Evolutionary conservation across 352 stramenopile species (phyloP).

Genomic region (Globisporangium cylindrosporum): DNA sequence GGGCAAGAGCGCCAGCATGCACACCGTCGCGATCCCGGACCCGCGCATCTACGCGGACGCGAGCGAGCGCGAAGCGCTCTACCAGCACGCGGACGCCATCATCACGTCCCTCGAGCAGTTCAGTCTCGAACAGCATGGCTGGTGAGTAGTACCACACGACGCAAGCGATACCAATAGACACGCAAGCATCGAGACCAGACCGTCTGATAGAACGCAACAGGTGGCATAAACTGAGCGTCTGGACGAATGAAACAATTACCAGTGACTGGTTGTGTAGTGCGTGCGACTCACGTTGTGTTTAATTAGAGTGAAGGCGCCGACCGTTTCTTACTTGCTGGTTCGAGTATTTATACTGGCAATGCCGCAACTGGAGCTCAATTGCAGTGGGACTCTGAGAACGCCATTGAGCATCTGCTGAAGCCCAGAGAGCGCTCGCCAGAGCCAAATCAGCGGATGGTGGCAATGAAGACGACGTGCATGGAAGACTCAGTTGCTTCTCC

Average conservation of each 20-base stretch:
- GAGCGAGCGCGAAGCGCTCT: constrained; percentile 42
- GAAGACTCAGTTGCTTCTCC: neutral
- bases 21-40: constrained; percentile 70
- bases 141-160: constrained; percentile 11
- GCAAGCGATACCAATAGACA: neutral
- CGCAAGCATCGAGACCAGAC: neutral
- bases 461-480: neutral
- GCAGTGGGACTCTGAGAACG: too few species aligned
- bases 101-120: constrained; percentile 63
- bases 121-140: constrained; percentile 53
- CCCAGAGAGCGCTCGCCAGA: too few species aligned
- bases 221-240: neutral
- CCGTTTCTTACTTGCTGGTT: too few species aligned
- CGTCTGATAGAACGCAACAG: too few species aligned
- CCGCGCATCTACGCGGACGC: constrained; percentile 55
- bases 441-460: too few species aligned
- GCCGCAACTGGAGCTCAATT: too few species aligned
- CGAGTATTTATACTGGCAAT: too few species aligned
- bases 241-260: neutral
- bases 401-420: too few species aligned
- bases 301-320: too few species aligned
- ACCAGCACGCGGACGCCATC: constrained; percentile 57
- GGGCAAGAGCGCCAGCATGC: constrained; percentile 61
- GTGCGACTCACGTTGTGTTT: too few species aligned
- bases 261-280: too few species aligned